phyloP scores from a whole-genome alignment of 2,329 filamentous ascomycete genomes.

The Diaporthe sp. region DNA sequence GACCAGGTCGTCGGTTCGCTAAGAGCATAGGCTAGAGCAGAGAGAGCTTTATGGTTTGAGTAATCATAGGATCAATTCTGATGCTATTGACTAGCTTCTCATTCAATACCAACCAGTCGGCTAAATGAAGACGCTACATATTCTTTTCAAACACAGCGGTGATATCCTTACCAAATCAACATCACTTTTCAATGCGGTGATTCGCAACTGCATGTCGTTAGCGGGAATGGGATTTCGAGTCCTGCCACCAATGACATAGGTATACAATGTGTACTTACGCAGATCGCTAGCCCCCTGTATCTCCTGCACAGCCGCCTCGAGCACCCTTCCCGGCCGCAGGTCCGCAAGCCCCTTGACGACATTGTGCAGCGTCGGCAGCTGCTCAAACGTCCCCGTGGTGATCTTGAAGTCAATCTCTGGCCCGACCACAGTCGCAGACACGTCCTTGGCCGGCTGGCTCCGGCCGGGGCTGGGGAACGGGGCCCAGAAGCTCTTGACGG shows the following conservation, averaged over 20 bases:
- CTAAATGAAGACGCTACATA: neutral
- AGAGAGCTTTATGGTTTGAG: neutral
- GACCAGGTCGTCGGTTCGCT: neutral
- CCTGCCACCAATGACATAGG: neutral
- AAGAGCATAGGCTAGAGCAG: neutral
- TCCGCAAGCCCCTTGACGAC: conserved; percentile 6
- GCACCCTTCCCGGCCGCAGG: conserved; percentile 5
- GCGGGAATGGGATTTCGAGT: neutral
- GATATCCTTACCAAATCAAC: neutral
- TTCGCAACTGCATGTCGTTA: neutral
- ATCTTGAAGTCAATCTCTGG: conserved; percentile 6
- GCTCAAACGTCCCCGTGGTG: conserved; percentile 11
- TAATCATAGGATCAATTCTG: neutral
- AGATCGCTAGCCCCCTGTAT: conserved; percentile 7
- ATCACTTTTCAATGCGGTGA: conserved; percentile 22
- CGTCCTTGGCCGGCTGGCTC: neutral
- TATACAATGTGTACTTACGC: neutral
- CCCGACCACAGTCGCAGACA: neutral
- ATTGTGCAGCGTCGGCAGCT: conserved; percentile 25
- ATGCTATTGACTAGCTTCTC: neutral
- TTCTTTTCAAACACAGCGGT: too few species aligned
- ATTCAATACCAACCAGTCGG: neutral
- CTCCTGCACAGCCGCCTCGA: conserved; percentile 16
- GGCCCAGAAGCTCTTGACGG: conserved; percentile 5
- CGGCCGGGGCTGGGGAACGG: conserved; percentile 11